These are phyloP conservation scores for Colletotrichum destructivum DNA, from an alignment of 2,329 filamentous ascomycete species.

Conservation along the genomic window DNA sequence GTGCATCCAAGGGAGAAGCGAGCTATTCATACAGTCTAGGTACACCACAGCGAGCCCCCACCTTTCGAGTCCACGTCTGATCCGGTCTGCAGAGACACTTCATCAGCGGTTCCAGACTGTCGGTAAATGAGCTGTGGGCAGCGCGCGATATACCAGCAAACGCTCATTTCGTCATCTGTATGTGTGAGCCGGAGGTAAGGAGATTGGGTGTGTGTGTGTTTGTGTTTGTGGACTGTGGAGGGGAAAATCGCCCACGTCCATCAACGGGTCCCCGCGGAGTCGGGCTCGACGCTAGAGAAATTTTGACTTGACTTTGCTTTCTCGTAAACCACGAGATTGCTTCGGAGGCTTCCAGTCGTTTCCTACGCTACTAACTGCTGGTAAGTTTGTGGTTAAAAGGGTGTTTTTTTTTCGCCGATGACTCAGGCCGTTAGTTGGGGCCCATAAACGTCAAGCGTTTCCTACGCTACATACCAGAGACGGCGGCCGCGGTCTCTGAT, in stretches of 20 bases:
- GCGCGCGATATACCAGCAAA: slow-evolving; percentile 13
- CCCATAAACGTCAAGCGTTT: no score
- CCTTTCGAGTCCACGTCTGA: slow-evolving; percentile 5
- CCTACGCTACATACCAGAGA: neutral
- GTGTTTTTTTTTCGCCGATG: no score
- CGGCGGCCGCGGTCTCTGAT: slow-evolving; percentile 9
- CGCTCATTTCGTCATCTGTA: slow-evolving; percentile 20
- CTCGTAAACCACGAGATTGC: slow-evolving; percentile 3
- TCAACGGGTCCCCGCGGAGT: slow-evolving; percentile 21
- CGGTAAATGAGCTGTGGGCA: slow-evolving; percentile 37
- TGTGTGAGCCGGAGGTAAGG: neutral
- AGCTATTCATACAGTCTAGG: no score
- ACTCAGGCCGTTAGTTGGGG: no score
- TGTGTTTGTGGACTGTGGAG: neutral
- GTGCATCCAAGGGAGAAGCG: slow-evolving; percentile 1
- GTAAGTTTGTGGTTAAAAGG: no score
- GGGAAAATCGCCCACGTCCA: neutral
- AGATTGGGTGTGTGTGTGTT: neutral
- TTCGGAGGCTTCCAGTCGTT: slow-evolving; percentile 4
- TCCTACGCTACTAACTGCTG: neutral
- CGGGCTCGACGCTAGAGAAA: slow-evolving; percentile 13
- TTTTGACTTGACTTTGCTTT: slow-evolving; percentile 17
- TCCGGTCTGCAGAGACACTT: slow-evolving; percentile 36
- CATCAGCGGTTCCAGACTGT: slow-evolving; percentile 37
- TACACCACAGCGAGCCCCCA: neutral